Conservation (phyloP, 495 filamentous ascomycete genomes). For the Clavariopsis aquatica region DNA sequence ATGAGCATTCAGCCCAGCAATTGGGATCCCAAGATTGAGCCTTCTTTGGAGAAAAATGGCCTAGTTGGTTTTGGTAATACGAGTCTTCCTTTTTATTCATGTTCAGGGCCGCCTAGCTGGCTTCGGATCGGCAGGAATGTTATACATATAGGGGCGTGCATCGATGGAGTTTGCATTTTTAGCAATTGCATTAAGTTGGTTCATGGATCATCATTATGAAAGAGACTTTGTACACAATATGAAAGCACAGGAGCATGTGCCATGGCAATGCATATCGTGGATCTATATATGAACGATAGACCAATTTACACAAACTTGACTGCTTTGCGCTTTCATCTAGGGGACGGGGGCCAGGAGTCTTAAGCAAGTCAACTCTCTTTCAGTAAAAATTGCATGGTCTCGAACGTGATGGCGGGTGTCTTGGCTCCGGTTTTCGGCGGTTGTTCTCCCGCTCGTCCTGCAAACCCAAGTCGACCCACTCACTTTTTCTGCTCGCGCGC, state of each 20-base stretch:
- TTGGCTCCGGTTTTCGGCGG: conserved; percentile 30
- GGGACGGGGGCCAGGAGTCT: conserved; percentile 1
- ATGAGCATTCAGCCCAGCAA: too few species aligned
- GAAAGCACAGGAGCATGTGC: not conserved
- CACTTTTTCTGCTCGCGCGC: conserved; percentile 14
- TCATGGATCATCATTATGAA: not conserved
- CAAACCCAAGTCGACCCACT: not conserved
- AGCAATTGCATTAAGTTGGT: not conserved
- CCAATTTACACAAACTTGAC: not conserved
- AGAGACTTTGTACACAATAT: not conserved
- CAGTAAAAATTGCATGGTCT: too few species aligned
- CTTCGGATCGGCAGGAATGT: not conserved
- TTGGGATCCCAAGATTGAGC: too few species aligned
- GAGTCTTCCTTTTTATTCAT: not conserved
- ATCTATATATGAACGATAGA: not conserved
- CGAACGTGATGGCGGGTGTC: too few species aligned
- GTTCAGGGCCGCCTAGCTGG: not conserved
- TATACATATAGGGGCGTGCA: not conserved
- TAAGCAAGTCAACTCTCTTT: too few species aligned
- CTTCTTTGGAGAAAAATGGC: too few species aligned
- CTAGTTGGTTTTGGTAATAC: not conserved
- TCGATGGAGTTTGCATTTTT: not conserved
- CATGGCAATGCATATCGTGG: not conserved
- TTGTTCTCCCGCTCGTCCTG: not conserved
- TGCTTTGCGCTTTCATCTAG: not conserved